phyloP scores from a whole-genome alignment of 1,284 basidiomycete species.

The Tausonia pullulans region DNA sequence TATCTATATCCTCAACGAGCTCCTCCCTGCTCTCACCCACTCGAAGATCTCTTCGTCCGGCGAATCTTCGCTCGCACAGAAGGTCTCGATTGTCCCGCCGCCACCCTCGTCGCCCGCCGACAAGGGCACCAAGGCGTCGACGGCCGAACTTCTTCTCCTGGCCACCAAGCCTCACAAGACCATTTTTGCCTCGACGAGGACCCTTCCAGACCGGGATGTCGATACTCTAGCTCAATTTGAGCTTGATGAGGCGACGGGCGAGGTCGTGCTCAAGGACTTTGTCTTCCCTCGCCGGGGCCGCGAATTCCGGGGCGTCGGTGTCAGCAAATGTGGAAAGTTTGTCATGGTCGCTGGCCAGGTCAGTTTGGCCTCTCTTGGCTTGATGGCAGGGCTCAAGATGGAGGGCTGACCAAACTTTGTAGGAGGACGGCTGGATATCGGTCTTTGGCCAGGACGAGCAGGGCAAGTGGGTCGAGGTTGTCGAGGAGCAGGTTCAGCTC shows the following conservation, averaged over 20 bases:
- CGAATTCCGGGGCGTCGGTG: slow-evolving; percentile 12
- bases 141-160: slow-evolving; percentile 8
- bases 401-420: too few relatives aligned
- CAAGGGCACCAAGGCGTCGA: background rate
- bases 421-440: slow-evolving; percentile 12
- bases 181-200: slow-evolving; percentile 9
- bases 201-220: slow-evolving; percentile 4
- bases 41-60: background rate
- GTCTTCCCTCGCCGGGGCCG: slow-evolving; percentile 7
- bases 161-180: slow-evolving; percentile 3
- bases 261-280: slow-evolving; percentile 3
- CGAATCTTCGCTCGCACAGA: background rate
- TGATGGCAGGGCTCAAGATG: too few relatives aligned
- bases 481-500: slow-evolving; percentile 8
- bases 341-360: slow-evolving; percentile 3
- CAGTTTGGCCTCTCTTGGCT: background rate
- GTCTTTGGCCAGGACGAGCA: slow-evolving; percentile 9
- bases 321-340: background rate
- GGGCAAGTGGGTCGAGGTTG: slow-evolving; percentile 8
- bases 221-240: slow-evolving; percentile 6
- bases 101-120: background rate
- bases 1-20: slow-evolving; percentile 15
- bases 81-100: slow-evolving; percentile 13
- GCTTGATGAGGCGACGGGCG: background rate
- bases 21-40: slow-evolving; percentile 7